These are phyloP conservation scores for Effrenium voratum DNA, from an alignment of 73 alveolate genomes.

Conservation along the genomic window DNA sequence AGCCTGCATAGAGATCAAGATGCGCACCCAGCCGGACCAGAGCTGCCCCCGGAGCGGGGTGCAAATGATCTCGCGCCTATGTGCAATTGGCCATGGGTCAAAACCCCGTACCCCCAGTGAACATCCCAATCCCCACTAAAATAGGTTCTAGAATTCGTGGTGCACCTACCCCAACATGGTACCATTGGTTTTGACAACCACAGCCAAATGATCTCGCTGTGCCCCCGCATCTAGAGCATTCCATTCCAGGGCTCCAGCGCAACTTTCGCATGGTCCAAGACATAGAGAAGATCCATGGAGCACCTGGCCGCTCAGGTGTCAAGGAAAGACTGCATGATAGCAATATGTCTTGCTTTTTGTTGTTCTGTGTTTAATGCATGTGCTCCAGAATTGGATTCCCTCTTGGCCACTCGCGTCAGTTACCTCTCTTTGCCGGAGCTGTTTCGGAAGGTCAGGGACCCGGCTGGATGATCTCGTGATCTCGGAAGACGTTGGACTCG, in stretches of 20 bases:
- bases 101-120: background rate
- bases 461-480: conserved; percentile 85
- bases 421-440: too few relatives aligned
- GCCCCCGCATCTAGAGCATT: background rate
- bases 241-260: background rate
- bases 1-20: conserved; percentile 77
- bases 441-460: background rate
- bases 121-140: background rate
- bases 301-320: too few relatives aligned
- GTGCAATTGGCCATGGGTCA: background rate
- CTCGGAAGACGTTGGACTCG: conserved; percentile 86
- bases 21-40: conserved; percentile 77
- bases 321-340: too few relatives aligned
- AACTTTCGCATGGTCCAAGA: conserved; percentile 76
- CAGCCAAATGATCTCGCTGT: background rate
- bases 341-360: too few relatives aligned
- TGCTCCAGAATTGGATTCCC: too few relatives aligned
- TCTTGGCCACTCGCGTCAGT: too few relatives aligned
- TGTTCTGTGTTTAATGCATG: too few relatives aligned
- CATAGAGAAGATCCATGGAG: conserved; percentile 76
- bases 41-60: conserved; percentile 71
- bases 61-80: conserved; percentile 70
- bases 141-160: background rate
- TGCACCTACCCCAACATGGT: background rate
- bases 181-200: background rate